Conservation (phyloP, 2,329 filamentous ascomycete species). For the Clarireedia homoeocarpa region DNA sequence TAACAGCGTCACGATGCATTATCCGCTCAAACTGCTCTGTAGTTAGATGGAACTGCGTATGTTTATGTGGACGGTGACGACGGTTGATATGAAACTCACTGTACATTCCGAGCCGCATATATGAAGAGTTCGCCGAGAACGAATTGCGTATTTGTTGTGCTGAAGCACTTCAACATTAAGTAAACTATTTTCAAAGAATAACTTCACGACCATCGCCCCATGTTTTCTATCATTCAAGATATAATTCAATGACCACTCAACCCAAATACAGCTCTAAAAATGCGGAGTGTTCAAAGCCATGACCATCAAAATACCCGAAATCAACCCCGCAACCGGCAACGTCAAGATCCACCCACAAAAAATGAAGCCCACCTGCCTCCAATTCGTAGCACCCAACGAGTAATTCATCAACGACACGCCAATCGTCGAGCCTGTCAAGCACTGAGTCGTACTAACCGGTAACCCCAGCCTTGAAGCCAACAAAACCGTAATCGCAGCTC, state of each 20-base stretch:
- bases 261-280: not conserved
- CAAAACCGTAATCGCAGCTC: slow-evolving; percentile 66
- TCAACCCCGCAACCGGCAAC: slow-evolving; percentile 8
- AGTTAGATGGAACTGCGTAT: too few species aligned
- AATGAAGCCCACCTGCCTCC: slow-evolving; percentile 59
- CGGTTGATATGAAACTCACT: too few species aligned
- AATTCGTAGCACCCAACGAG: slow-evolving; percentile 63
- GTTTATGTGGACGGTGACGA: too few species aligned
- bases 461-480: slow-evolving; percentile 65
- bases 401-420: slow-evolving; percentile 72
- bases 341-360: slow-evolving; percentile 53
- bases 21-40: too few species aligned
- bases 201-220: not conserved
- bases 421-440: slow-evolving; percentile 70
- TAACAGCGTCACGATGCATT: too few species aligned
- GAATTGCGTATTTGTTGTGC: too few species aligned
- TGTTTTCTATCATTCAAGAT: not conserved
- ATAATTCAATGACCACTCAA: not conserved
- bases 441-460: slow-evolving; percentile 71
- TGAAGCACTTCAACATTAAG: too few species aligned
- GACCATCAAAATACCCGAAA: slow-evolving; percentile 9
- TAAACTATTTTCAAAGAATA: too few species aligned
- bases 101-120: too few species aligned
- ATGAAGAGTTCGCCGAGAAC: too few species aligned
- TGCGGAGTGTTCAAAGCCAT: slow-evolving; percentile 6